Evolutionary conservation across 1,284 basidiomycete genomes (phyloP).

Genomic region (Erythrobasidium hasegawianum): DNA sequence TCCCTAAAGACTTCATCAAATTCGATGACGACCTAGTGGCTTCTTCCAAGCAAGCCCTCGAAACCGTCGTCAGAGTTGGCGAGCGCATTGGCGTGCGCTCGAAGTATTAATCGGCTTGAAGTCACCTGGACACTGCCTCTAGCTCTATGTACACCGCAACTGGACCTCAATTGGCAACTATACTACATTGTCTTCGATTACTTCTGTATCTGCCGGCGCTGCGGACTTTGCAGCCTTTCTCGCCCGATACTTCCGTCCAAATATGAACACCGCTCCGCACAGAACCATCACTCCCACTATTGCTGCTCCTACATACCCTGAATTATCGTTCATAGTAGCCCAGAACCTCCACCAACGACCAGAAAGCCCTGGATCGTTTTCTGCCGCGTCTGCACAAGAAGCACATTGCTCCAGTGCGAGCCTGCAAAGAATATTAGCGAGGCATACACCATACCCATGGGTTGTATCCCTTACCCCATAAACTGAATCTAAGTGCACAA

Average conservation of each 20-base stretch:
- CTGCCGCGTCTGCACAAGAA: slow-evolving; percentile 46
- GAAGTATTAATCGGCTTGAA: not conserved
- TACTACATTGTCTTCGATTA: not conserved
- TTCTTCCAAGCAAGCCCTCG: slow-evolving; percentile 17
- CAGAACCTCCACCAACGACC: slow-evolving; percentile 52
- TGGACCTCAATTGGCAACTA: not conserved
- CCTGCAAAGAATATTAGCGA: not conserved
- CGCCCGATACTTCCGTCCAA: not conserved
- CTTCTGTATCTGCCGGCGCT: not conserved
- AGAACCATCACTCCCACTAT: slow-evolving; percentile 48
- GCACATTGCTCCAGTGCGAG: slow-evolving; percentile 47
- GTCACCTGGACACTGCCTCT: not conserved
- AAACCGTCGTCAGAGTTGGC: slow-evolving; percentile 27
- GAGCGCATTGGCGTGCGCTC: slow-evolving; percentile 17
- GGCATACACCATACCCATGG: not conserved
- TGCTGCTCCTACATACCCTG: slow-evolving; percentile 49
- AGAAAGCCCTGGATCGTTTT: slow-evolving; percentile 46
- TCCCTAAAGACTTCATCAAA: slow-evolving; percentile 59
- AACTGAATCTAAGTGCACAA: slow-evolving; percentile 43
- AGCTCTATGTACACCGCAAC: not conserved
- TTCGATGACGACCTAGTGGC: slow-evolving; percentile 55
- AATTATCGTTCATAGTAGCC: slow-evolving; percentile 46
- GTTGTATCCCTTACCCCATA: slow-evolving; percentile 39
- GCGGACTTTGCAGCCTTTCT: slow-evolving; percentile 6
- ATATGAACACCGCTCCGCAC: slow-evolving; percentile 15